Base-by-base conservation (phyloP, 148 eudicot genomes). In the Spergularia marina region DNA sequence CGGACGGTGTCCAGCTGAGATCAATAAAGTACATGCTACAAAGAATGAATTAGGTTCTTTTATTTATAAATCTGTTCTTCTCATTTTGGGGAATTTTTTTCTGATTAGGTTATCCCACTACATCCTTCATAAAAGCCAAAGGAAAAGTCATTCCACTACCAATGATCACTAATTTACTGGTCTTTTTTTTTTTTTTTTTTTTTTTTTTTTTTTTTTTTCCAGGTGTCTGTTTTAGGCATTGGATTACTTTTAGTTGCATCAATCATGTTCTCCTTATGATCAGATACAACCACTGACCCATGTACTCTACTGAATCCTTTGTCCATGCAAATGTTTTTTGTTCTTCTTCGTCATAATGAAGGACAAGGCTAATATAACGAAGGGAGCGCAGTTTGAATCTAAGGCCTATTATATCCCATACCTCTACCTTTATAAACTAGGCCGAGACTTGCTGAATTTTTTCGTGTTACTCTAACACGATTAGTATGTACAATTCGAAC, bases 11-110 rank as follows among this genome's bases (percentile, higher is more conserved):
- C 7, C 60, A 68, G 65, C 62, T 62, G 79, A 78, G 77, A 79
- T 76, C 57, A 80, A 56, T 71, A 76, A 75, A 76, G 77, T 72
- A 73, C 21, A 52, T 25, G 30, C 10, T 58, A 65, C 25, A 73
- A 84, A 81, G 76, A 73, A 76, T 75, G 76, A 81, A 71, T 81
- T 71, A 72, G 79, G 75, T 84, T 75, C 80, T 75, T 81, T 21
- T 60, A 74, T 70, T 44, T 73, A 59, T 58, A 69, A 4, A 68
- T 71, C 66, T 59, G 70, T 77, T 74, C 55, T 79, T 40, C 74
- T 70, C 71, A 70, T 70, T 70, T 63, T 80, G 79, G 80, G 13
- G 71, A 67, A 75, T 54, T 44, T 60, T 64, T 76, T 81, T 53
- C 47, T 57, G 64, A 72, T 73, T 79, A 75, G 76, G 80, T 51